These are phyloP conservation scores for Pyrus communis DNA, from an alignment of 306 rosid genomes.

Conservation along the genomic window DNA sequence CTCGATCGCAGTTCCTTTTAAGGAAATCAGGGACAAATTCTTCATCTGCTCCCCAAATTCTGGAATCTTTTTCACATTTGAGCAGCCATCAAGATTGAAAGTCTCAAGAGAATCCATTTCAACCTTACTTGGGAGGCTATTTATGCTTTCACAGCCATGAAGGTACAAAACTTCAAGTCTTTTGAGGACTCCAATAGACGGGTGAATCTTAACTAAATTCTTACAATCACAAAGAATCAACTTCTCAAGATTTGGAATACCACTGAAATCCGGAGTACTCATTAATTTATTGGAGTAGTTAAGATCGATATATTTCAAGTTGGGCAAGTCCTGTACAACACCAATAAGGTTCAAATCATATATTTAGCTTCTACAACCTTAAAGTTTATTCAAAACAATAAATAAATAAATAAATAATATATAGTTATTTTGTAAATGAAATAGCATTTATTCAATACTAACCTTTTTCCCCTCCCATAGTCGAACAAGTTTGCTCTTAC, in stretches of 20 bases:
- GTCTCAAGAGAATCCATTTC: constrained; percentile 1
- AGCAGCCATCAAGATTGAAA: background rate
- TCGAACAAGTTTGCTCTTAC: background rate
- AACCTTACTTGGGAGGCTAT: background rate
- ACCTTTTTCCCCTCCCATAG: constrained; percentile 11
- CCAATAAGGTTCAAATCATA: background rate
- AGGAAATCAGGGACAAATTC: rapidly evolving
- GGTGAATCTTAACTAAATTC: background rate
- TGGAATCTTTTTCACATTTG: background rate
- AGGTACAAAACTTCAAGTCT: background rate
- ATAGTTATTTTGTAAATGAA: too few species aligned
- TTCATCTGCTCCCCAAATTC: background rate
- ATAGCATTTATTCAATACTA: too few species aligned
- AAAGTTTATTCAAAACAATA: background rate
- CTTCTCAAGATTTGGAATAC: background rate
- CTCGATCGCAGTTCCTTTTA: background rate
- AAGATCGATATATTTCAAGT: constrained; percentile 4
- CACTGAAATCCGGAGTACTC: constrained; percentile 8
- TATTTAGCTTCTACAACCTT: background rate
- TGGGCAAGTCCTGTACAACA: background rate
- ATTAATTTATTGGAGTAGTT: background rate
- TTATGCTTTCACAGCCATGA: background rate
- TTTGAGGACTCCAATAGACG: background rate
- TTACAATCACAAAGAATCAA: background rate
- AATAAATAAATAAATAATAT: too few species aligned